phyloP scores from a whole-genome alignment of 179 eudicot species.

The Spinacia oleracea region DNA sequence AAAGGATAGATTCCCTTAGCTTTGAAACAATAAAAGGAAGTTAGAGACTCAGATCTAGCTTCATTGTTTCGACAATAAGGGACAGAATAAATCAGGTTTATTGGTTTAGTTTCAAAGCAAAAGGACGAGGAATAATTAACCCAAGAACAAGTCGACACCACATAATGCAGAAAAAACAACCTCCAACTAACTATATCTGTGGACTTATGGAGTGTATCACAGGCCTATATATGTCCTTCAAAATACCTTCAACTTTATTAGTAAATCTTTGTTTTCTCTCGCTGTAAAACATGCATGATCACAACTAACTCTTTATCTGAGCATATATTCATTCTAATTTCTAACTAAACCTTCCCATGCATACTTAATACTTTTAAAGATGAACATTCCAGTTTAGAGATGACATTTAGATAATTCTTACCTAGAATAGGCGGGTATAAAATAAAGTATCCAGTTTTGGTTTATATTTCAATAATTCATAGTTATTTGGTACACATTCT shows the following conservation, averaged over 20 bases:
- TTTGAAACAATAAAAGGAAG: neutral
- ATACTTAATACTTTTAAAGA: too few relatives aligned
- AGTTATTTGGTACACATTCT: neutral
- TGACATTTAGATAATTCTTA: neutral
- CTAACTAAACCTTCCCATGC: neutral
- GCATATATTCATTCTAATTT: conserved; percentile 9
- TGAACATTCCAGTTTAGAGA: conserved; percentile 3
- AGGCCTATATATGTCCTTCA: conserved; percentile 8
- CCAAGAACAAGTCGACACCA: conserved; percentile 1
- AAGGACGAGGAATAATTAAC: neutral
- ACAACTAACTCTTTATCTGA: neutral
- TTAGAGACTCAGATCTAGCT: neutral
- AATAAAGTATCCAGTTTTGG: conserved; percentile 5
- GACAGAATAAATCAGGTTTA: conserved; percentile 22
- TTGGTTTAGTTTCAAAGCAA: conserved; percentile 24
- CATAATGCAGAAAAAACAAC: conserved; percentile 9
- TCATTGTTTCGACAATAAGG: conserved; percentile 15
- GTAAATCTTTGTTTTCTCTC: neutral
- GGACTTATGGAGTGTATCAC: conserved; percentile 19
- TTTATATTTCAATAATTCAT: neutral
- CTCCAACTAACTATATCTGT: neutral
- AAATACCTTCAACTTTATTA: neutral
- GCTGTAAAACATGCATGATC: conserved; percentile 2
- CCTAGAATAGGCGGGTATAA: neutral
- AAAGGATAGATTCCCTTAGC: conserved; percentile 20